Evolutionary conservation across 2,329 filamentous ascomycete genomes (phyloP), one percentile per base, ranked within the genome.

Genomic region (Chalaropsis ovoidea): DNA sequence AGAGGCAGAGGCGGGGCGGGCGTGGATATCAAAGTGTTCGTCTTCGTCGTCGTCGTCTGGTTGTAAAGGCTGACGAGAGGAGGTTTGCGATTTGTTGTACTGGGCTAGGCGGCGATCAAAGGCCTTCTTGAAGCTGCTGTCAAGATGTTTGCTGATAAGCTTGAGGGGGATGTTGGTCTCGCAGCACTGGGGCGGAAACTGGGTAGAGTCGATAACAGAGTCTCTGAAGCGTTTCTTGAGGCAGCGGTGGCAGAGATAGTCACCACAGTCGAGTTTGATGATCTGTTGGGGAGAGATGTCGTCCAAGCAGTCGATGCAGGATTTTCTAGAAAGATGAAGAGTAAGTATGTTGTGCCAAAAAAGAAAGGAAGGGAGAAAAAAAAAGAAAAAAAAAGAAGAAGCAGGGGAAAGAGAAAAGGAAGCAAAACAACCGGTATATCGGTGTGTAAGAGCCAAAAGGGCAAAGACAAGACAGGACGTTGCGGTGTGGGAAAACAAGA

Each of bases 121-220:
- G 0, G 79, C 79, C 69, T 80, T 83, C 76, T 94, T 93, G 78
- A 94, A 93, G 64, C 81, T 79, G 66, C 79, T 72, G 71, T 89
- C 83, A 71, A 95, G 91, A 7, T 94, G 77, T 27, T 80, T 80
- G 13, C 93, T 88, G 35, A 93, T 90, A 72, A 90, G 85, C 69
- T 85, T 86, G 6, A 91, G 76, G 0, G 87, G 84, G 67, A 95
- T 95, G 70, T 84, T 82, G 15, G 43, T 42, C 13, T 90, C 83
- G 75, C 90, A 96, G 75, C 90, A 96, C 72, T 81, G 83, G 0
- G 91, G 91, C 19, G 91, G 90, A 89, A 95, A 95, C 70, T 90
- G 86, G 68, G 85, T 82, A 1, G 88, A 86, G 72, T 95, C 89
- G 52, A 81, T 86, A 68, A 92, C 79, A 11, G 90, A 94, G 68